Evolutionary conservation across 257 asterid genomes (phyloP).

Genomic region (Gentiana macrophylla): DNA sequence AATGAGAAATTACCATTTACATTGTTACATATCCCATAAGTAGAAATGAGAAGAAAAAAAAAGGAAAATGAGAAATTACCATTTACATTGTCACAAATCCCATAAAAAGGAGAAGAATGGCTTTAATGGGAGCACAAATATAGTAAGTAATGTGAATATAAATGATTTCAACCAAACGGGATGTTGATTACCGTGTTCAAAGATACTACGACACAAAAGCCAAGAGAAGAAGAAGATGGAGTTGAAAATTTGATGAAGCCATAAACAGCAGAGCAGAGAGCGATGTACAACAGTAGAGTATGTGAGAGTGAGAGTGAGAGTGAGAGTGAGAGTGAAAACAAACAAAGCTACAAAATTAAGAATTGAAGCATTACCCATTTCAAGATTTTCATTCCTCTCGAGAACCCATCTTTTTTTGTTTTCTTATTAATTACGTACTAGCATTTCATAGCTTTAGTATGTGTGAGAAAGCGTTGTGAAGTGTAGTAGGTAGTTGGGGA

Average conservation of each 20-base stretch:
- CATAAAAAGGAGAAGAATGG: no score
- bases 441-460: not conserved
- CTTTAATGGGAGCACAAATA: no score
- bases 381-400: slow-evolving; percentile 15
- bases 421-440: not conserved
- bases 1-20: no score
- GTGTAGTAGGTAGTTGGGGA: not conserved
- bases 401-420: slow-evolving; percentile 18
- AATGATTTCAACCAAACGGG: slow-evolving; percentile 27
- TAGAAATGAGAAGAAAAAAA: no score
- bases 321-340: not conserved
- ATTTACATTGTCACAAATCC: no score
- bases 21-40: no score
- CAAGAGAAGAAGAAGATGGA: slow-evolving; percentile 9
- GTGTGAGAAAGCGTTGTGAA: slow-evolving; percentile 2
- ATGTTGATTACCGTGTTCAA: slow-evolving; percentile 60
- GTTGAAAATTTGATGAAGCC: no score
- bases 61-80: no score
- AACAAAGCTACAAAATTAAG: not conserved
- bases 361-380: slow-evolving; percentile 6
- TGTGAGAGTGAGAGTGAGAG: slow-evolving; percentile 5
- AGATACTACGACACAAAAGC: slow-evolving; percentile 26
- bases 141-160: no score
- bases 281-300: not conserved
- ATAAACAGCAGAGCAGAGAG: no score